Evolutionary conservation across 495 filamentous ascomycete species (phyloP).

Genomic region (Lasiosphaeria miniovina): DNA sequence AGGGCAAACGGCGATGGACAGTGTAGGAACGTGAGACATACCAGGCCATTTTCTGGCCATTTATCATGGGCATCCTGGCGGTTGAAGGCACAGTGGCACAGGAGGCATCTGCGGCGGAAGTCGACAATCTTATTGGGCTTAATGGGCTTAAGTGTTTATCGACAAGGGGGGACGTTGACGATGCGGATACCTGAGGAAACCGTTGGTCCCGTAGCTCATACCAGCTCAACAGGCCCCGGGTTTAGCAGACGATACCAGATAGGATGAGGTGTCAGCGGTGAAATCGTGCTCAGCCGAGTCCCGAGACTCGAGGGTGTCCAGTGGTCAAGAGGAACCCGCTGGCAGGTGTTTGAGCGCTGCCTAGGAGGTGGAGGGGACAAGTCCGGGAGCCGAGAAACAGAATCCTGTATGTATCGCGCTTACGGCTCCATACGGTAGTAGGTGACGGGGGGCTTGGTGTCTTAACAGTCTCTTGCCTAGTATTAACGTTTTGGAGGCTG

Average conservation of each 20-base stretch:
- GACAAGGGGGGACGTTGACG: background rate
- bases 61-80: constrained; percentile 52
- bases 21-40: constrained; percentile 30
- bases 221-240: background rate
- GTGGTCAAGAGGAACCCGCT: background rate
- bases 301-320: background rate
- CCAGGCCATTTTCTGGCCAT: constrained; percentile 60
- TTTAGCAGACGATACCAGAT: background rate
- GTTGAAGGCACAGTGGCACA: constrained; percentile 3
- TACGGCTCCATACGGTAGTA: background rate
- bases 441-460: background rate
- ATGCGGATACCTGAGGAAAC: background rate
- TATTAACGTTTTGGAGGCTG: background rate
- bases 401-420: background rate
- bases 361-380: background rate
- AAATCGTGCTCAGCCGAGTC: background rate
- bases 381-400: background rate
- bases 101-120: constrained; percentile 9
- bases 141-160: background rate
- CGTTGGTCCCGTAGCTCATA: background rate
- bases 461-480: background rate
- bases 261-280: background rate
- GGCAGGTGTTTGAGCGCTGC: background rate
- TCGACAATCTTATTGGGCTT: background rate
- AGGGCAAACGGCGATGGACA: background rate